Evolutionary conservation across 1,284 basidiomycete species (phyloP), one percentile per base, ranked within the genome.

Genomic region (Cutaneotrichosporon mucoides): DNA sequence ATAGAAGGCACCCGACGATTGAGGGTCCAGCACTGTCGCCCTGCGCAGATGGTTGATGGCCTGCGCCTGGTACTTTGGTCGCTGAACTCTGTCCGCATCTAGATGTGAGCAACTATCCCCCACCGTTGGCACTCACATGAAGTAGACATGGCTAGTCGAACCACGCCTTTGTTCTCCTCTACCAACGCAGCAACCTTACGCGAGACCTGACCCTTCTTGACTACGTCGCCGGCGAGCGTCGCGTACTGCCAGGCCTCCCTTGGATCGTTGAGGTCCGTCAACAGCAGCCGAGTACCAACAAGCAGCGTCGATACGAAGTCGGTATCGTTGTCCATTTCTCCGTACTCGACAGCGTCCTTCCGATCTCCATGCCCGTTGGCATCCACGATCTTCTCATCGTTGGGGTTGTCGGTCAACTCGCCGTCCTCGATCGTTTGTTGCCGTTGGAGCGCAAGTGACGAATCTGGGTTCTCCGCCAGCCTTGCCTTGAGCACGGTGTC

Each of bases 401-500:
- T 56, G 8, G 52, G 35, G 33, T 77, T 70, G 15, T 38, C 55
- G 7, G 65, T 66, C 15, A 46, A 40, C 15, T 59, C 61, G 15
- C 42, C 47, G 13, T 57, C 61, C 5, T 71, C 69, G 6, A 65
- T 65, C 16, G 69, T 64, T 1, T 8, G 37, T 7, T 41, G 35
- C 3, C 67, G 59, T 57, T 73, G 68, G 48, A 81, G 70, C 57
- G 79, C 73, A 2, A 79, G 58, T 4, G 76, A 68, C 2, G 76
- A 66, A 53, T 81, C 78, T 5, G 75, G 75, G 16, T 78, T 72
- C 12, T 77, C 71, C 13, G 88, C 86, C 68, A 92, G 82, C 57
- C 84, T 82, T 6, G 88, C 85, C 72, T 92, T 94, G 55, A 86
- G 82, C 10, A 92, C 88, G 10, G 94, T 82, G 67, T 90, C 86